phyloP scores from a whole-genome alignment of 1,284 basidiomycete genomes.

The Mycosarcoma maydis region DNA sequence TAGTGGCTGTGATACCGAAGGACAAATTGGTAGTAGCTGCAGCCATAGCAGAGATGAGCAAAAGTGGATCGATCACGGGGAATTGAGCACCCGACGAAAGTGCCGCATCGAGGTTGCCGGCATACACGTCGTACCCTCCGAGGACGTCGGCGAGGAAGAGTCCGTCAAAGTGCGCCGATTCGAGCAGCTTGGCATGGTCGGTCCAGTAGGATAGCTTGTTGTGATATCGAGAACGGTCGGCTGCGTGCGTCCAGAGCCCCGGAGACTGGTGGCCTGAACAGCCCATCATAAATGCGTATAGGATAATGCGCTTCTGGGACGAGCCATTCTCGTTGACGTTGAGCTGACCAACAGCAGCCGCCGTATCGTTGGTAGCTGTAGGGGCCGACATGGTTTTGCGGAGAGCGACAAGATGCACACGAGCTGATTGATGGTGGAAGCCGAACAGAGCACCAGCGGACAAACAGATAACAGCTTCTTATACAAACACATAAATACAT shows the following conservation, averaged over 20 bases:
- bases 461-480: background rate
- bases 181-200: conserved; percentile 59
- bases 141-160: conserved; percentile 64
- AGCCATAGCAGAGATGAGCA: conserved; percentile 60
- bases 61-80: conserved; percentile 58
- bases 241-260: conserved; percentile 53
- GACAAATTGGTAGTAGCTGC: conserved; percentile 54
- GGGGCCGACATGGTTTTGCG: conserved; percentile 14
- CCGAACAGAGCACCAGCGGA: too few species aligned
- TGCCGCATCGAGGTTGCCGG: conserved; percentile 50
- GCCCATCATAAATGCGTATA: conserved; percentile 59
- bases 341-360: conserved; percentile 7
- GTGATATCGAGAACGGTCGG: conserved; percentile 50
- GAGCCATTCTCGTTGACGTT: background rate
- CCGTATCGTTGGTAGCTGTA: conserved; percentile 12
- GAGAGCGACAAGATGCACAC: too few species aligned
- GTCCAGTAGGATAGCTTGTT: conserved; percentile 62
- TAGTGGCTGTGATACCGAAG: conserved; percentile 61
- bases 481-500: too few species aligned
- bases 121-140: conserved; percentile 63
- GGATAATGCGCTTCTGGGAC: conserved; percentile 28
- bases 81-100: conserved; percentile 59
- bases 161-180: conserved; percentile 55
- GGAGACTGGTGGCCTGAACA: conserved; percentile 60
- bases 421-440: too few species aligned